Percentiles rank a stretch among this genome's conserved stretches.
Conservation (phyloP, 139 green algal species). For the Chlorella sorokiniana region DNA sequence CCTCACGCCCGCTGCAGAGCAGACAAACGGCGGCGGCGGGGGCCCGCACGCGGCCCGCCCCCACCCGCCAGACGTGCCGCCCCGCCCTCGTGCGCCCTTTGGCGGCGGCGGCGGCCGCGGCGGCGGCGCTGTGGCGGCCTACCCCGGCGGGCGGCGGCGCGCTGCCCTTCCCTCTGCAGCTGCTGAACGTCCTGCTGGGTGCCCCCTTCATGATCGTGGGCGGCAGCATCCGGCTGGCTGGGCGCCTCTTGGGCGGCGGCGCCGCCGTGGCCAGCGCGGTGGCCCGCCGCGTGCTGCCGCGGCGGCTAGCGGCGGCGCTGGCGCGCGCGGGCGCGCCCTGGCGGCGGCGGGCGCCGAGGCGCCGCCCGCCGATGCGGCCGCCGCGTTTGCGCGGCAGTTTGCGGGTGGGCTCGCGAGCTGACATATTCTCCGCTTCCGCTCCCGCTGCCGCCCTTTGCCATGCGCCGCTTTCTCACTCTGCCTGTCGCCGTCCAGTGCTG, state of each 20-base stretch:
- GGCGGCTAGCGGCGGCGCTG: constrained; percentile 16
- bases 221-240: constrained; percentile 32
- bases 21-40: constrained; percentile 15
- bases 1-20: constrained; percentile 9
- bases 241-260: constrained; percentile 43
- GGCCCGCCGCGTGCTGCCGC: constrained; percentile 56
- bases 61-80: constrained; percentile 13
- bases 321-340: not conserved
- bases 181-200: constrained; percentile 21
- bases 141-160: not conserved
- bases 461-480: not conserved
- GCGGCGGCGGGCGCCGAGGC: not conserved
- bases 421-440: not conserved
- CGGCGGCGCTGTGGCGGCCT: not conserved
- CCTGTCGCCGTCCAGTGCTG: not conserved
- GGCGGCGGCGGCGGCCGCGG: not conserved
- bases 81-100: not conserved
- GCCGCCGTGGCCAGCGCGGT: constrained; percentile 37
- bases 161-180: constrained; percentile 19
- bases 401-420: not conserved
- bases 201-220: constrained; percentile 34
- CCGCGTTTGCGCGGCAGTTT: constrained; percentile 11
- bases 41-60: not conserved
- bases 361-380: not conserved
- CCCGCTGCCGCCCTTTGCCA: not conserved